Percentiles rank a stretch among this genome's conserved stretches.
These are phyloP conservation scores for Amyloporia xantha DNA, from an alignment of 768 basidiomycete genomes.

Conservation along the genomic window DNA sequence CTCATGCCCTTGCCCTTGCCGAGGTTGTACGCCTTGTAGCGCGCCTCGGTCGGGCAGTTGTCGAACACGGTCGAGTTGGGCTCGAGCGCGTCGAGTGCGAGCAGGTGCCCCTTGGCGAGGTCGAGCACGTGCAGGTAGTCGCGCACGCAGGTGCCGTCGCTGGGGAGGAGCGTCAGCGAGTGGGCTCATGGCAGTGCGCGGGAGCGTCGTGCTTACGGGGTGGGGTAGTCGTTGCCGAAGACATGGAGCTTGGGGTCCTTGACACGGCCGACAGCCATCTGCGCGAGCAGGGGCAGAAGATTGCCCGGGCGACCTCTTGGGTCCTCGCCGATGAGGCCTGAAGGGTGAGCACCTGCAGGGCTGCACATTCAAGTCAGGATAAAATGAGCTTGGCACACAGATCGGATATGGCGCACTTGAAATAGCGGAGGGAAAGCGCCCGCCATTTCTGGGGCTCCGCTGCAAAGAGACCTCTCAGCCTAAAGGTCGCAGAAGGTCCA, in stretches of 20 bases:
- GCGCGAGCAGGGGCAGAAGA: constrained; percentile 85
- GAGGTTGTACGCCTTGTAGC: constrained; percentile 94
- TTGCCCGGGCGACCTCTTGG: constrained; percentile 95
- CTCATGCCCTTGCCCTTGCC: constrained; percentile 90
- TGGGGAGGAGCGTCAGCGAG: constrained; percentile 21
- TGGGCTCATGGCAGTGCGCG: neutral
- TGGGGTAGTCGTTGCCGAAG: constrained; percentile 97
- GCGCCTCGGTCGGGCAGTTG: constrained; percentile 42
- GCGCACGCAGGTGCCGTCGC: constrained; percentile 96
- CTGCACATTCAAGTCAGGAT: constrained; percentile 31
- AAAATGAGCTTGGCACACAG: too few relatives aligned
- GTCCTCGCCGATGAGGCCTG: constrained; percentile 92
- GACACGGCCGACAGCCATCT: constrained; percentile 89
- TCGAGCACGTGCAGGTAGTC: constrained; percentile 94
- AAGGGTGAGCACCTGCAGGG: constrained; percentile 97
- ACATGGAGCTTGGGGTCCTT: constrained; percentile 57
- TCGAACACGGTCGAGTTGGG: constrained; percentile 57
- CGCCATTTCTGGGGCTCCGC: constrained; percentile 70
- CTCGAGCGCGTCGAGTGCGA: constrained; percentile 80
- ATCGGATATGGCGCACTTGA: constrained; percentile 81
- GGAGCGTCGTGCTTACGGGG: constrained; percentile 45
- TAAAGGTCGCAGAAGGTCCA: neutral
- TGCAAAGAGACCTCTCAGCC: constrained; percentile 25
- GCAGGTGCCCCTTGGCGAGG: constrained; percentile 88
- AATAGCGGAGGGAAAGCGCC: constrained; percentile 87